Evolutionary conservation across 768 basidiomycete species (phyloP), one percentile per base, ranked within the genome.

Genomic region (Albatrellus ellisii): DNA sequence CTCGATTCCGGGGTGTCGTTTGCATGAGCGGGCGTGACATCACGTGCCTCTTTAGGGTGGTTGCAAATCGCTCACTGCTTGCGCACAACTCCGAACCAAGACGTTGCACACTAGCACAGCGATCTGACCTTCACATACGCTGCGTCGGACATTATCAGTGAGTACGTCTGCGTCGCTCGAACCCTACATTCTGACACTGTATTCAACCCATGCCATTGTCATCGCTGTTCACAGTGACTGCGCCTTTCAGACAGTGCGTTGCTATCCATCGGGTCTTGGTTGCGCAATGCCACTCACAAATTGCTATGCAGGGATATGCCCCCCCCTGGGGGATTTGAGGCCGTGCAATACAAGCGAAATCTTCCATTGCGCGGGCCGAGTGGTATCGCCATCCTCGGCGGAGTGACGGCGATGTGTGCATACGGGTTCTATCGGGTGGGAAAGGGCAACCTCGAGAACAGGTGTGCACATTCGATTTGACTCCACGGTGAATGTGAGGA

Each of bases 281-380:
- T 28, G 31, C 36, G 32, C 27, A 29, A 34, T 36, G 32, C 44
- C 18, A 33, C 27, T 26, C 39, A 42, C 47, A 44, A 14, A 33
- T 39, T 43, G 48, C 46, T 36, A 28, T 43, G 45, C 63, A 95
- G 92, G 64, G 94, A 99, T 57, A 83, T 99, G 78, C 94, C 94
- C 53, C 94, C 94, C 31, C 52, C 77, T 34, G 91, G 90, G 47
- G 94, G 94, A 2, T 99, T 94, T 63, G 90, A 87, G 57, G 65
- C 81, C 22, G 64, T 99, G 64, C 81, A 81, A 62, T 99, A 97
- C 74, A 92, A 90, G 62, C 84, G 94, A 52, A 94, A 92, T 62
- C 75, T 98, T 36, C 91, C 94, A 35, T 67, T 88, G 58, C 76
- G 84, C 45, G 88, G 88, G 2, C 89, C 88, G 41, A 76, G 87